These are phyloP conservation scores for Smittium mucronatum DNA, from an alignment of 371 early-diverging fungal genomes.

Conservation along the genomic window DNA sequence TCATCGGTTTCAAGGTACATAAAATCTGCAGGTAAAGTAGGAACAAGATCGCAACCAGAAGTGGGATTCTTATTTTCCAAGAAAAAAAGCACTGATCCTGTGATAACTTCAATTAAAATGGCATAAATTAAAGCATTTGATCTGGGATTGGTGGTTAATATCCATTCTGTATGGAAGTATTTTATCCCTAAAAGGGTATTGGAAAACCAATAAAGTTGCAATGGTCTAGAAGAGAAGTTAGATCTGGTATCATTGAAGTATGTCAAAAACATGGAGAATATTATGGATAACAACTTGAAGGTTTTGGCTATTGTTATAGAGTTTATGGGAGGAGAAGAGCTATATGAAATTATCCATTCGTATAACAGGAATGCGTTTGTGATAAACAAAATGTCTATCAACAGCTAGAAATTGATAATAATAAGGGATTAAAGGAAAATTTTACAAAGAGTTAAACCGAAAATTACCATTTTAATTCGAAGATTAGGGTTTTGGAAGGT, in stretches of 20 bases:
- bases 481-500: conserved; percentile 6
- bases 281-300: not conserved
- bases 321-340: not conserved
- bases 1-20: conserved; percentile 7
- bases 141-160: conserved; percentile 24
- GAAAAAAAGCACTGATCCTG: conserved; percentile 38
- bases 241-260: conserved; percentile 54
- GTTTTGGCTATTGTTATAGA: not conserved
- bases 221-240: conserved; percentile 44
- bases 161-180: conserved; percentile 40
- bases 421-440: not conserved
- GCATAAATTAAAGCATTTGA: conserved; percentile 27
- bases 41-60: conserved; percentile 27
- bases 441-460: not conserved
- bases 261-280: conserved; percentile 29
- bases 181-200: conserved; percentile 32
- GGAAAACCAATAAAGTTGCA: conserved; percentile 65
- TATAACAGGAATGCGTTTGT: not conserved
- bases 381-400: not conserved
- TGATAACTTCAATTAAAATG: conserved; percentile 20
- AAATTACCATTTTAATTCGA: not conserved
- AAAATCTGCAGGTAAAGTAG: not conserved
- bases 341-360: not conserved
- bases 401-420: not conserved
- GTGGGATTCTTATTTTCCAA: conserved; percentile 45